Evolutionary conservation across 441 rosid species (phyloP).

Genomic region (Corymbia calophylla): DNA sequence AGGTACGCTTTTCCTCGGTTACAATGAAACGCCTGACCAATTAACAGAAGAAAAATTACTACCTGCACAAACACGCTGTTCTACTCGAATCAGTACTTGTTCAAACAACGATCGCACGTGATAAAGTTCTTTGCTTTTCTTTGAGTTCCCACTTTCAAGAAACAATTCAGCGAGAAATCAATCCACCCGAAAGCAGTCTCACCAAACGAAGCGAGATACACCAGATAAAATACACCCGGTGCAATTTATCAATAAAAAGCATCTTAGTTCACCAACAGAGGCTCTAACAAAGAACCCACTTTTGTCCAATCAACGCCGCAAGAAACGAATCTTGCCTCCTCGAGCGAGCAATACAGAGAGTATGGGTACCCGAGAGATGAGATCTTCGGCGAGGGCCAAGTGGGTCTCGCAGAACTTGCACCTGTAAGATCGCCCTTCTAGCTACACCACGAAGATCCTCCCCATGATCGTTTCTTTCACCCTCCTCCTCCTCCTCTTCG

Average conservation of each 20-base stretch:
- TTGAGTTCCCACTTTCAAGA: background rate
- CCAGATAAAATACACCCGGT: background rate
- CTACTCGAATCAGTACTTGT: background rate
- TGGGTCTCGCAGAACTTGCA: conserved; percentile 87
- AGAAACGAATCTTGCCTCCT: background rate
- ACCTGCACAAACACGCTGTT: background rate
- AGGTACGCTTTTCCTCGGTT: conserved; percentile 90
- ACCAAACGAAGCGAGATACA: background rate
- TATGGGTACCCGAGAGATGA: conserved; percentile 47
- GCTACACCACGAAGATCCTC: conserved; percentile 76
- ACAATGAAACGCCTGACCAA: conserved; percentile 53
- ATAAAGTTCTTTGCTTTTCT: background rate
- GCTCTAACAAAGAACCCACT: background rate
- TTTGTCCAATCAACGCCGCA: background rate
- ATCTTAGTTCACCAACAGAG: background rate
- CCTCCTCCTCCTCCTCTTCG: background rate
- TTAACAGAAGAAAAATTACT: background rate
- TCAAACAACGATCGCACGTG: background rate
- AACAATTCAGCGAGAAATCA: no score
- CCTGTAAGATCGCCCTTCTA: conserved; percentile 81
- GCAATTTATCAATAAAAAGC: background rate
- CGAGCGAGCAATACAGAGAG: background rate
- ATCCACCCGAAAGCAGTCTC: background rate
- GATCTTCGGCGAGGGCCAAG: conserved; percentile 66
- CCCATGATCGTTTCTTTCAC: conserved; percentile 31